Evolutionary conservation across 2,329 filamentous ascomycete species (phyloP), one percentile per base, ranked within the genome.

Genomic region (Aspergillus viridinutans): DNA sequence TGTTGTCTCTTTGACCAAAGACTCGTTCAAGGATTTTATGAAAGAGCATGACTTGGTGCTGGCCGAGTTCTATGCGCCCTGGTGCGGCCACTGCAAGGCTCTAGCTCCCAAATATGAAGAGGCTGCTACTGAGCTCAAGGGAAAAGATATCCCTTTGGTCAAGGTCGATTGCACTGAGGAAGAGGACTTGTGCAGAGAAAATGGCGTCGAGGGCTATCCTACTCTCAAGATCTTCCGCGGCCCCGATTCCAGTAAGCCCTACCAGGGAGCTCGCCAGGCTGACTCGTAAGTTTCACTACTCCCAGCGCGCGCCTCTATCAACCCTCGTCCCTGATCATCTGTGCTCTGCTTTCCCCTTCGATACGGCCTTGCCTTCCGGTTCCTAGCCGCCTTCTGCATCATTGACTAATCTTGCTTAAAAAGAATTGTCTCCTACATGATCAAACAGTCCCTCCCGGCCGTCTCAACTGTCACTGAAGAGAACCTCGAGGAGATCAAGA

Each of bases 211-310:
- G 83, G 94, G 94, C 64, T 99, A 99, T 84, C 94, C 94, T 61
- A 99, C 94, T 65, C 86, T 99, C 74, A 99, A 97, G 87, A 86
- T 99, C 79, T 99, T 99, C 92, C 91, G 93, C 70, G 93, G 94
- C 67, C 78, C 80, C 47, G 90, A 97, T 10, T 90, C 89, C 74
- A 79, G 90, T 73, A 82, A 85, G 64, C 88, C 92, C 62, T 99
- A 99, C 81, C 82, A 83, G 69, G 94, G 94, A 72, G 88, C 91
- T 78, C 86, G 94, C 76, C 96, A 97, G 83, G 88, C 92, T 64
- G 86, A 85, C 76, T 80, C 84, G 81, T 83, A 76, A 70, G 80
- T 77, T 17, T 38, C 29, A 47, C 12, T 17, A 38, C 14, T 35
- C 32, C 12, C 32, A 17, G 32, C 32, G 14, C 14, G 32, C 32